Evolutionary conservation across 2,329 filamentous ascomycete genomes (phyloP).

Genomic region (Curvularia spicifera): DNA sequence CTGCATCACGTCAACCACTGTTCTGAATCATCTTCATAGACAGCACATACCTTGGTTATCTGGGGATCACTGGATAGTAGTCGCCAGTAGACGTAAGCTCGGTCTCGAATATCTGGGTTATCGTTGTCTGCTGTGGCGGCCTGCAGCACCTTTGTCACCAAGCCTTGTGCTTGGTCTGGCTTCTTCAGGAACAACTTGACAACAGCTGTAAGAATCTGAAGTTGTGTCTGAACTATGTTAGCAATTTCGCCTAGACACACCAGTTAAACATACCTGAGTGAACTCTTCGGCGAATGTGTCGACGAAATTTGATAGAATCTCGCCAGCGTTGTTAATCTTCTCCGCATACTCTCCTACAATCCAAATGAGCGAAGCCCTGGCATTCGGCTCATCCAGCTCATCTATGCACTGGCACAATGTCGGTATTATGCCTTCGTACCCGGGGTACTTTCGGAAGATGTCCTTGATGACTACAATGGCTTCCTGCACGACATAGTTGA

Average conservation of each 20-base stretch:
- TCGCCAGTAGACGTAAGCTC: conserved; percentile 98
- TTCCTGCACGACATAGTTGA: conserved; percentile 99
- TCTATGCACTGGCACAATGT: conserved; percentile 96
- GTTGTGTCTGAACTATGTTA: conserved; percentile 73
- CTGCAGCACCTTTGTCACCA: conserved; percentile 95
- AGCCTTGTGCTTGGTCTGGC: conserved; percentile 84
- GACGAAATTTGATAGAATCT: conserved; percentile 89
- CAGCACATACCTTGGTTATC: conserved; percentile 75
- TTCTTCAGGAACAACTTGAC: conserved; percentile 98
- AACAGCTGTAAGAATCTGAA: conserved; percentile 95
- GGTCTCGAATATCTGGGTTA: conserved; percentile 95
- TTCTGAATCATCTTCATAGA: background rate
- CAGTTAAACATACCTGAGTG: conserved; percentile 70
- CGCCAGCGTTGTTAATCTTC: conserved; percentile 98
- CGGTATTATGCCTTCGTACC: conserved; percentile 97
- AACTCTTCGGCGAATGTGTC: conserved; percentile 97
- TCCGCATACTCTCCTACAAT: conserved; percentile 99
- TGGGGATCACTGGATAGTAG: conserved; percentile 90
- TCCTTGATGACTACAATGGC: conserved; percentile 99
- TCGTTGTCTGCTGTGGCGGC: conserved; percentile 92
- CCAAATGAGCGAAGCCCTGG: conserved; percentile 92
- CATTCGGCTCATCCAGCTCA: conserved; percentile 92
- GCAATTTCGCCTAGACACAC: conserved; percentile 8
- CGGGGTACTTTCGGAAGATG: conserved; percentile 95
- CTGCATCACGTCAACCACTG: conserved; percentile 47